phyloP scores from a whole-genome alignment of 2,329 filamentous ascomycete genomes.

The Sodiomyces alkalinus region DNA sequence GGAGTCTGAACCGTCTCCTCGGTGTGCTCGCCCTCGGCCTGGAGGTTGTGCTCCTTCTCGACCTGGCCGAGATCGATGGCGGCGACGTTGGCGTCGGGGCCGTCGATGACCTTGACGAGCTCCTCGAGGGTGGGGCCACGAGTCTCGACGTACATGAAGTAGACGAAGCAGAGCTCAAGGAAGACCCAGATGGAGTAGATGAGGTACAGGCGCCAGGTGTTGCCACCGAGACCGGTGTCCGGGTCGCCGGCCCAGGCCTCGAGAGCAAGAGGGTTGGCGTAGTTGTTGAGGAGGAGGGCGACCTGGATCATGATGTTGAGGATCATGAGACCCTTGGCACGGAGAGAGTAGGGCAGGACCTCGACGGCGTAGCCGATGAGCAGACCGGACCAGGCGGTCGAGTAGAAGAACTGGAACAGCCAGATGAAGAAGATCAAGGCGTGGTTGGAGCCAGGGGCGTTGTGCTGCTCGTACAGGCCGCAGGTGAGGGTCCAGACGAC shows the following conservation, averaged over 20 bases:
- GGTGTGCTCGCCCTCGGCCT: too few relatives aligned
- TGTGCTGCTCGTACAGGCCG: slow-evolving; percentile 26
- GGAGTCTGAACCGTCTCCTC: too few relatives aligned
- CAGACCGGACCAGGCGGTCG: slow-evolving; percentile 40
- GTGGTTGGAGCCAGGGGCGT: slow-evolving; percentile 18
- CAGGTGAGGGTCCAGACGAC: slow-evolving; percentile 32
- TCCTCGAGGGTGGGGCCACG: slow-evolving; percentile 50
- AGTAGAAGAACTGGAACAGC: slow-evolving; percentile 29
- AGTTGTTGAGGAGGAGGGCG: slow-evolving; percentile 36
- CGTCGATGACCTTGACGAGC: slow-evolving; percentile 52
- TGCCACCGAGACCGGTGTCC: slow-evolving; percentile 8
- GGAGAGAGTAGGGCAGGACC: slow-evolving; percentile 33
- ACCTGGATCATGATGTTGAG: slow-evolving; percentile 41
- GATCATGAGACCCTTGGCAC: slow-evolving; percentile 37
- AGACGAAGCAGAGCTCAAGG: slow-evolving; percentile 38
- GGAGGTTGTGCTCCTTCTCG: slow-evolving; percentile 22
- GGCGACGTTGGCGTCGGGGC: slow-evolving; percentile 34
- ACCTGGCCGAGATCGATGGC: slow-evolving; percentile 28
- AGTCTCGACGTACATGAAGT: slow-evolving; percentile 44
- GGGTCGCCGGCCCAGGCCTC: slow-evolving; percentile 14
- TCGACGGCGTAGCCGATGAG: slow-evolving; percentile 38
- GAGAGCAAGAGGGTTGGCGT: slow-evolving; percentile 40
- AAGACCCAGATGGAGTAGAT: slow-evolving; percentile 40
- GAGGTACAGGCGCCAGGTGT: slow-evolving; percentile 37
- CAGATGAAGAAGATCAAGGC: slow-evolving; percentile 28